Percentiles rank a stretch among this genome's conserved stretches.
phyloP scores from a whole-genome alignment of 805 yeast species.

The Yarrowia deformans region DNA sequence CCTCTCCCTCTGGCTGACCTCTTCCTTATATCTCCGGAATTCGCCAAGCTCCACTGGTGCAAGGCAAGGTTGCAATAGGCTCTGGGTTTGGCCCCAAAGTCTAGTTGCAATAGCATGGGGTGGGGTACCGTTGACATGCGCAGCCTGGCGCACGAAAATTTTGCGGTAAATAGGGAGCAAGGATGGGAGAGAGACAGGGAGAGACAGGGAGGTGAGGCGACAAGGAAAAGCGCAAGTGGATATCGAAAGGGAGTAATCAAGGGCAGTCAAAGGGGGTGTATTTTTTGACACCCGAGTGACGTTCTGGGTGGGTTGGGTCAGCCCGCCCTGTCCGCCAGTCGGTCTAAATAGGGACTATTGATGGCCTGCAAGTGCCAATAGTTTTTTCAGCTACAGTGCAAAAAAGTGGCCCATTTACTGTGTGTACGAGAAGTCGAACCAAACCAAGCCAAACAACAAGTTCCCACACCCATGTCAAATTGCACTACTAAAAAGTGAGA shows the following conservation, averaged over 20 bases:
- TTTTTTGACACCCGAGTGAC: no score
- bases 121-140: constrained; percentile 36
- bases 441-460: not conserved
- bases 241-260: no score
- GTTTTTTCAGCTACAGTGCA: no score
- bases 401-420: not conserved
- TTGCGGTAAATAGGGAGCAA: constrained; percentile 36
- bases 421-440: no score
- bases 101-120: constrained; percentile 15
- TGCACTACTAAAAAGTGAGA: constrained; percentile 4
- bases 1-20: not conserved
- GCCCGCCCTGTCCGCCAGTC: no score
- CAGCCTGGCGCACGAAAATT: constrained; percentile 29
- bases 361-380: no score
- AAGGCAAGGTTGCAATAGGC: not conserved
- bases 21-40: constrained; percentile 28
- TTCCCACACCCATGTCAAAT: not conserved
- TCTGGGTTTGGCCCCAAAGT: constrained; percentile 2
- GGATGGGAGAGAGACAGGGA: not conserved
- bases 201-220: no score
- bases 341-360: no score
- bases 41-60: not conserved
- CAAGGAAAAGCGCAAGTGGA: no score
- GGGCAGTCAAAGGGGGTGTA: no score
- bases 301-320: no score